Base-by-base conservation (phyloP, 2,329 filamentous ascomycete genomes). In the Fusarium tuaranense region DNA sequence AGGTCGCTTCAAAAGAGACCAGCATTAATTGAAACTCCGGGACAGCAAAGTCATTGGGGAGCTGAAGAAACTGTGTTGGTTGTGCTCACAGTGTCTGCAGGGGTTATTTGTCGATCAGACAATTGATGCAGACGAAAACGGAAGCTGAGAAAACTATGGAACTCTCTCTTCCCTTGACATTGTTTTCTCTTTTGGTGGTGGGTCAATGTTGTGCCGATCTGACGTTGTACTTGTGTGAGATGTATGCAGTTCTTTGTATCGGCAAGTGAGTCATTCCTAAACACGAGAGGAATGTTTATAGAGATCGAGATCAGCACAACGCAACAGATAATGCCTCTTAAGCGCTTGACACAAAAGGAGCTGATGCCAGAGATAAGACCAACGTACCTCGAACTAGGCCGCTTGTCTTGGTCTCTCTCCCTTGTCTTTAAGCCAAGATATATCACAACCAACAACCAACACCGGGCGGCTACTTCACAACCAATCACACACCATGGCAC, bases 41-140 rank as follows among this genome's bases (percentile, higher is more conserved):
- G 6, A 10, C 2, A 1, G 3, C 18, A 30, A 46, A 22, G 5
- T 9, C 25, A 74, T 74, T 76, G 79, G 85, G 22, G 83, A 13
- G 87, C 18, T 86, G 84, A 83, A 71, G 88, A 61, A 68, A 58
- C 14, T 53, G 55, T 74, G 82, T 59, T 73, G 70, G 72, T 74
- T 65, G 61, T 36, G 20, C 12, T 53, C 46, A 69, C 78, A 10
- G 82, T 57, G 46, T 72, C 16, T 51, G 16, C 46, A 51, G 48
- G 48, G 48, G 48, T 30, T 32, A 4, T 53, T 18, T 27, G 25
- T 53, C 25, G 25, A 53, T 53, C 25, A 53, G 44, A 48, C 44
- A 46, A 48, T 48, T 27, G 44, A 48, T 48, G 22, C 44, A 48
- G 22, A 48, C 44, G 44, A 48, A 48, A 48, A 48, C 44, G 44